Conservation (phyloP, 805 yeast species). For the Torulaspora quercuum region DNA sequence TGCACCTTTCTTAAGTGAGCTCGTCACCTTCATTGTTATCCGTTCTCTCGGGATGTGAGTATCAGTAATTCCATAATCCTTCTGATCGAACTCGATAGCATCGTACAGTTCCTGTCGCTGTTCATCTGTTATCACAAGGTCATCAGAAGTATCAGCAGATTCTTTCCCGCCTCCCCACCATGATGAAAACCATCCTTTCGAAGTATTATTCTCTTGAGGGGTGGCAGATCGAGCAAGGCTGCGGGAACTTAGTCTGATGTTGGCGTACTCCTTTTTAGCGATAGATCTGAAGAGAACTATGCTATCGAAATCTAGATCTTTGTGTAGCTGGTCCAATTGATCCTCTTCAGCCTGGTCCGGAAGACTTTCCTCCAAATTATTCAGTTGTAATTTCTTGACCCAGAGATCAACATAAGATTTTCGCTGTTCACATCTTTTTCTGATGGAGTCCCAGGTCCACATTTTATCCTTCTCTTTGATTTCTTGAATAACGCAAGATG, state of each 20-base stretch:
- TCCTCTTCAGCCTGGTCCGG: slow-evolving; percentile 39
- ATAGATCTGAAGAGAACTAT: slow-evolving; percentile 80
- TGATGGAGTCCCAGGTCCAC: slow-evolving; percentile 87
- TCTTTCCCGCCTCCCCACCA: slow-evolving; percentile 56
- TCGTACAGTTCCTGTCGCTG: slow-evolving; percentile 87
- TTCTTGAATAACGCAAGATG: slow-evolving; percentile 68
- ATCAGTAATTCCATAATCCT: slow-evolving; percentile 41
- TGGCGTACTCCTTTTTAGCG: slow-evolving; percentile 63
- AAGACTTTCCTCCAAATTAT: slow-evolving; percentile 32
- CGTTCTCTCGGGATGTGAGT: slow-evolving; percentile 71
- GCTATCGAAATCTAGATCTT: slow-evolving; percentile 65
- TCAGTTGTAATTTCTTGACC: slow-evolving; percentile 50
- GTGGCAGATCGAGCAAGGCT: slow-evolving; percentile 17
- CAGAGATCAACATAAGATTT: slow-evolving; percentile 63
- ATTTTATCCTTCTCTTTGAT: slow-evolving; percentile 74
- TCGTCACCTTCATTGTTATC: slow-evolving; percentile 60
- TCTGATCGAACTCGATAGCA: slow-evolving; percentile 87
- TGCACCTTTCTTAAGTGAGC: slow-evolving; percentile 74
- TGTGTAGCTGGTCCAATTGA: slow-evolving; percentile 53
- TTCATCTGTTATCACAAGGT: slow-evolving; percentile 68
- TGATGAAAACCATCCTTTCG: slow-evolving; percentile 62
- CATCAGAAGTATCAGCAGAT: slow-evolving; percentile 33
- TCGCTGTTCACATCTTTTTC: slow-evolving; percentile 68
- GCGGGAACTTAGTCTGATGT: slow-evolving; percentile 43
- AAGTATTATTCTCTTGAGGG: slow-evolving; percentile 12